phyloP scores from a whole-genome alignment of 108 stramenopile species.

The Cyclotella sp. region DNA sequence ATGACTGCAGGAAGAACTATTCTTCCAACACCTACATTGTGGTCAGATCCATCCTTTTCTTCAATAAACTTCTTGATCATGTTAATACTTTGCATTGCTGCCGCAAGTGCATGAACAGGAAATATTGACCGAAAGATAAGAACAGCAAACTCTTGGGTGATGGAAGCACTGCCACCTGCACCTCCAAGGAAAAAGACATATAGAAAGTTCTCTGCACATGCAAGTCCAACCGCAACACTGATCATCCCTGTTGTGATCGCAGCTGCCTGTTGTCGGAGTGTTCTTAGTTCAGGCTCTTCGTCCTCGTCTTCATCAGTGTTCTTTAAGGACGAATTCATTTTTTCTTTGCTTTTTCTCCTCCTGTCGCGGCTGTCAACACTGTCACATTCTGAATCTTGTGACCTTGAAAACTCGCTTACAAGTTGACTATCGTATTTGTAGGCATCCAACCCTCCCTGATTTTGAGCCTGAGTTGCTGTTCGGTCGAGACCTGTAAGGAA shows the following conservation, averaged over 20 bases:
- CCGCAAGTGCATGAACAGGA: constrained; percentile 86
- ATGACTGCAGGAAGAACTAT: constrained; percentile 82
- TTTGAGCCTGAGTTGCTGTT: constrained; percentile 62
- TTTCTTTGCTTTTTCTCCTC: constrained; percentile 12
- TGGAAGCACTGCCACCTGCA: constrained; percentile 30
- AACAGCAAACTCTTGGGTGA: constrained; percentile 72
- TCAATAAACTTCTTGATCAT: constrained; percentile 89
- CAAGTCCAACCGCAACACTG: constrained; percentile 84
- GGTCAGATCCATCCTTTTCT: constrained; percentile 45
- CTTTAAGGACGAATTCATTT: constrained; percentile 3
- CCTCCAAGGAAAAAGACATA: constrained; percentile 91
- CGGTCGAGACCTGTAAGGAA: constrained; percentile 84
- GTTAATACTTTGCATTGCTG: constrained; percentile 89
- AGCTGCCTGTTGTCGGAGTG: constrained; percentile 82
- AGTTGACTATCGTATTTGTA: constrained; percentile 68
- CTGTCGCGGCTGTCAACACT: constrained; percentile 34
- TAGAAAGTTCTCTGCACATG: constrained; percentile 89
- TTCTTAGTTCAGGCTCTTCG: constrained; percentile 75
- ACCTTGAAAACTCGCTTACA: constrained; percentile 48
- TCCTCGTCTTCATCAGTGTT: constrained; percentile 45
- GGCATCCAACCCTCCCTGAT: constrained; percentile 70
- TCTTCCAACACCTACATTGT: constrained; percentile 85
- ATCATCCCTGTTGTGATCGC: constrained; percentile 92
- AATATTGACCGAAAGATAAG: constrained; percentile 84
- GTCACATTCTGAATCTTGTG: constrained; percentile 45